Base-by-base conservation (phyloP, 106 monocot genomes). In the Phalaenopsis equestris region DNA sequence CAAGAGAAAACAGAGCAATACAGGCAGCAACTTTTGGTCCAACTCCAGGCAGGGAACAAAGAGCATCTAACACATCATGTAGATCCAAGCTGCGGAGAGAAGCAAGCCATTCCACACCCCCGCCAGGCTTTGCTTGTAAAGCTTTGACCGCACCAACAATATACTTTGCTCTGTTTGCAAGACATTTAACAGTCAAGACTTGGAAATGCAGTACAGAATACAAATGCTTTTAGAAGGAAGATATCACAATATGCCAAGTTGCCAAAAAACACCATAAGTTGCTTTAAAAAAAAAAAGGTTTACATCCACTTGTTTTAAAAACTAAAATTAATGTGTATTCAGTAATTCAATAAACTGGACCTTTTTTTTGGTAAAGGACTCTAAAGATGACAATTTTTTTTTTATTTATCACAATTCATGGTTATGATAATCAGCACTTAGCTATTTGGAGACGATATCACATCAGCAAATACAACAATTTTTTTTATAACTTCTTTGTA, bases 21-120 rank as follows among this genome's bases (percentile, higher is more conserved):
- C 98, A 99, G 12, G 98, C 89, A 61, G 98, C 98, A 80, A 99
- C 98, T 73, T 99, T 99, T 5, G 95, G 98, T 14, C 98, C 98
- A 56, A 99, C 98, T 41, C 98, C 98, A 70, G 98, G 95, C 81
- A 99, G 86, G 72, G 95, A 91, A 67, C 95, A 99, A 18, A 99
- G 87, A 14, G 92, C 84, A 12, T 93, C 88, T n/a, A 93, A 88
- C 58, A 88, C 89, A 36, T 87, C 84, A 42, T 79, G 61, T 3
- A 99, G 93, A 46, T 99, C 93, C 85, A 88, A 72, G 10, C 43
- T 72, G 21, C 95, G 92, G 43, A 99, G 90, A 15, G 98, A 99
- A 47, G 77, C 67, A 77, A 99, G 98, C 98, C 98, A 99, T 43
- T 89, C n/a, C 77, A 72, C 87, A 37, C 98, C 98, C 76, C 98